These are phyloP conservation scores for Botryotinia globosa DNA, from an alignment of 2,329 filamentous ascomycete species.

Conservation along the genomic window DNA sequence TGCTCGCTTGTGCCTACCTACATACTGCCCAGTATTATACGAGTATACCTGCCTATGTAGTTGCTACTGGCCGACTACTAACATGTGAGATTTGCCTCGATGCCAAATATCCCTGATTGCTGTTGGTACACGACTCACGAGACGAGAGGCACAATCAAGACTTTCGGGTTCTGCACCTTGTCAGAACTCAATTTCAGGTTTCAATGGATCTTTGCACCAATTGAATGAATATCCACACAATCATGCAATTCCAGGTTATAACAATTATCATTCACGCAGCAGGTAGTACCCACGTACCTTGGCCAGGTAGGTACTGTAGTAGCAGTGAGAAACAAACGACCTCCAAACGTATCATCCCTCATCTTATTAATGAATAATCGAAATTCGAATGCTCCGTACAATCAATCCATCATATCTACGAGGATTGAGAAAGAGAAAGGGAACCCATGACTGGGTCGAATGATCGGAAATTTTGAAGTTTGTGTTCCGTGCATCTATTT, in stretches of 20 bases:
- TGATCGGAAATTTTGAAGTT: slow-evolving; percentile 11
- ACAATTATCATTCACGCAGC: background rate
- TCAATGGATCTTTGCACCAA: background rate
- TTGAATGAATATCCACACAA: background rate
- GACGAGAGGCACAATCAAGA: background rate
- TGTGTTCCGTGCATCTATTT: background rate
- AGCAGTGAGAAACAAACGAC: background rate
- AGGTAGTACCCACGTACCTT: background rate
- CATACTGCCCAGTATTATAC: too few species aligned
- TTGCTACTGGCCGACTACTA: background rate
- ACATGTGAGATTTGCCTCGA: background rate
- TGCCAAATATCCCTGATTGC: background rate
- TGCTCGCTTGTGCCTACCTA: background rate
- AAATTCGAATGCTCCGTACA: too few species aligned
- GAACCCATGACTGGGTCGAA: slow-evolving; percentile 16
- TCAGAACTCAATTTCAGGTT: slow-evolving; percentile 2
- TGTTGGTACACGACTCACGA: background rate
- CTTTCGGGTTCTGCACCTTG: too few species aligned
- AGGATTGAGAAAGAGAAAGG: background rate
- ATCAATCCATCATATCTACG: too few species aligned
- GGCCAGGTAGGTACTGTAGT: background rate
- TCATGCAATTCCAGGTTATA: background rate
- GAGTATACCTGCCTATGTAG: background rate
- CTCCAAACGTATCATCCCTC: background rate
- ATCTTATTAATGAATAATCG: background rate